Percentiles rank a stretch among this genome's conserved stretches.
These are phyloP conservation scores for Falciphora oryzae DNA, from an alignment of 2,329 filamentous ascomycete genomes.

Conservation along the genomic window DNA sequence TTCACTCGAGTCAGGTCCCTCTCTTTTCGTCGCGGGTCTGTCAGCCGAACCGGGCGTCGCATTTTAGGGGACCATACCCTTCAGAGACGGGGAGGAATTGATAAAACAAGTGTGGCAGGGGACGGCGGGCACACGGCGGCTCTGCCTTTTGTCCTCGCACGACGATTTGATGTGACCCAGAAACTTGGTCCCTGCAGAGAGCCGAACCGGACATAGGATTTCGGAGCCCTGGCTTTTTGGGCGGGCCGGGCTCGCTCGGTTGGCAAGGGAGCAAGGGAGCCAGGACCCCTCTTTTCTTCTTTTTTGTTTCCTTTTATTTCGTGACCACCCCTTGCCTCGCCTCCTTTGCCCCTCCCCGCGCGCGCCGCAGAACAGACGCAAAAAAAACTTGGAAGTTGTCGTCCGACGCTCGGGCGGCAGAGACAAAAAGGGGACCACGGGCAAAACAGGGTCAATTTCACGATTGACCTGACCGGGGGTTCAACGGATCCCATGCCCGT, in stretches of 20 bases:
- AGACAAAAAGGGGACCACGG: not conserved
- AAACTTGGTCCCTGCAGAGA: not conserved
- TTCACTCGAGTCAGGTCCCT: not conserved
- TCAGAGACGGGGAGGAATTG: not conserved
- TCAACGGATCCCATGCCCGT: no score
- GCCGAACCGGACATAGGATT: not conserved
- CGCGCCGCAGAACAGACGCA: not conserved
- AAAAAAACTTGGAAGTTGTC: not conserved
- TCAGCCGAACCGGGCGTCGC: not conserved
- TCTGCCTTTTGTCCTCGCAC: no score
- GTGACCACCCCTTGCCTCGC: not conserved
- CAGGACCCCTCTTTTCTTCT: not conserved
- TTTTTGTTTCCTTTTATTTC: slow-evolving; percentile 2
- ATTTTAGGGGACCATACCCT: not conserved
- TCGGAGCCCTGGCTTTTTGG: not conserved
- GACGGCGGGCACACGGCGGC: no score
- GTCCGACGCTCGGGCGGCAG: not conserved
- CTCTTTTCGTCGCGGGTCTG: not conserved
- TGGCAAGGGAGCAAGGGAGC: no score
- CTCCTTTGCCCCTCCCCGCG: no score
- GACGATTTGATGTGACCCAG: not conserved
- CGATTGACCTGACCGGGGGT: not conserved
- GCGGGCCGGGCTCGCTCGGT: no score
- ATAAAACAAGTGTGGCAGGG: no score
- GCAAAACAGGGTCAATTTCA: not conserved